Base-by-base conservation (phyloP, 1,139 yeast genomes). In the Blastobotrys illinoisensis region DNA sequence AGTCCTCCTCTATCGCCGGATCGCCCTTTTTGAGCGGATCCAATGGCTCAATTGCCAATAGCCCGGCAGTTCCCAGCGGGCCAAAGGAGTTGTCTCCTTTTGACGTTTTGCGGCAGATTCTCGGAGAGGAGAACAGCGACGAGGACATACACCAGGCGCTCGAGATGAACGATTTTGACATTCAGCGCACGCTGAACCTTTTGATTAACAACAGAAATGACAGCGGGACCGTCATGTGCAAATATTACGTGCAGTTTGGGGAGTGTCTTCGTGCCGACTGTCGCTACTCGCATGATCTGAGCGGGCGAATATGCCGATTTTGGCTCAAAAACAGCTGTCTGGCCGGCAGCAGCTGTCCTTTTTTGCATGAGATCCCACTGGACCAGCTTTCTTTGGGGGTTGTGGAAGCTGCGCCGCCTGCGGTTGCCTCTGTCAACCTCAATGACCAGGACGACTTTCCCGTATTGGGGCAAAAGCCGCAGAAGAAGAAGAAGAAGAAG, bases 291-390 rank as follows among this genome's bases (percentile, higher is more conserved):
- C 79, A 76, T 62, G 79, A 76, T 54, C 53, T 75, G 36, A 64
- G 73, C 3, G 61, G 67, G 19, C 62, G 75, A 20, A 69, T 73
- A 7, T 76, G 79, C 54, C 67, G 77, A 16, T 76, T 71, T 59
- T 76, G 79, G 79, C 61, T 76, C 3, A 72, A 70, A 45, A 76
- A 77, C 1, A 63, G 64, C 9, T 76, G 79, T 56, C 52, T 72
- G 3, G 75, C 76, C 5, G 79, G 78, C 9, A 70, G 67, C 9
- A 53, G 56, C 4, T 76, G 79, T 57, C 62, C 63, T 26, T 76
- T 74, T 56, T 60, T 71, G 49, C 79, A 76, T 56, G 65, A 67
- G 21, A 61, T 72, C 9, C 75, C 76, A 13, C 58, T 50, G 49
- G 47, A 43, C 18, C 43, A 21, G 4, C 23, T 48, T 11, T 20